Base-by-base conservation (phyloP, 2,329 filamentous ascomycete species). In the Fusarium praegraminearum region DNA sequence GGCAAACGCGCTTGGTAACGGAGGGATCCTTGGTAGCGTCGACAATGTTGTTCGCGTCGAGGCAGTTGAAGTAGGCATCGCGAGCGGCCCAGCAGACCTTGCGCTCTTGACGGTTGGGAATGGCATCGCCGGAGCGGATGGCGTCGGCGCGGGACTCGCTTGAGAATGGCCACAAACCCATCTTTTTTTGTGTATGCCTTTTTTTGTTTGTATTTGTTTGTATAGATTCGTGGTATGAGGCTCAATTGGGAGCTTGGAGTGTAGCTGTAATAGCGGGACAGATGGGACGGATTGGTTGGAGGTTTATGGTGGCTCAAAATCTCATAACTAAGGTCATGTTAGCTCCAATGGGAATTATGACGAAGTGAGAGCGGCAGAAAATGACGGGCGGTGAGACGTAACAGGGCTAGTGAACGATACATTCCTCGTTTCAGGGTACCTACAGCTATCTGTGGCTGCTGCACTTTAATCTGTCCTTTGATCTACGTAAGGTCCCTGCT, bases 81-180 rank as follows among this genome's bases (percentile, higher is more conserved):
- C 96, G 90, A 47, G 92, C 90, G 75, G 93, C 91, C 92, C 95
- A 99, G 88, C 96, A 99, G 76, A 87, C 85, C 75, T 89, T 85
- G 76, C 96, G 91, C 79, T 94, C 92, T 69, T 86, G 88, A 70
- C 95, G 91, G 77, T 93, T 92, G n/a, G 96, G 96, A 7, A 94
- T 93, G 75, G 94, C 84, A 69, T 82, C 80, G 73, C 87, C 87
- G 67, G 80, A 79, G 78, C 86, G 86, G 72, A 89, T 83, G 71
- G 85, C 85, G 67, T 85, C 81, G 72, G 82, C 84, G 79, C 84
- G 84, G 67, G 83, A 79, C 56, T 80, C 71, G 60, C 80, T 76
- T 65, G 81, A 81, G 78, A 87, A 84, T 62, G 87, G 73, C 77
- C 78, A 79, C 73, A 75, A 76, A 73, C 83, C 85, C 86, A 88